Evolutionary conservation across 2,329 filamentous ascomycete species (phyloP), one percentile per base, ranked within the genome.

Genomic region (Elsinoe perseae): DNA sequence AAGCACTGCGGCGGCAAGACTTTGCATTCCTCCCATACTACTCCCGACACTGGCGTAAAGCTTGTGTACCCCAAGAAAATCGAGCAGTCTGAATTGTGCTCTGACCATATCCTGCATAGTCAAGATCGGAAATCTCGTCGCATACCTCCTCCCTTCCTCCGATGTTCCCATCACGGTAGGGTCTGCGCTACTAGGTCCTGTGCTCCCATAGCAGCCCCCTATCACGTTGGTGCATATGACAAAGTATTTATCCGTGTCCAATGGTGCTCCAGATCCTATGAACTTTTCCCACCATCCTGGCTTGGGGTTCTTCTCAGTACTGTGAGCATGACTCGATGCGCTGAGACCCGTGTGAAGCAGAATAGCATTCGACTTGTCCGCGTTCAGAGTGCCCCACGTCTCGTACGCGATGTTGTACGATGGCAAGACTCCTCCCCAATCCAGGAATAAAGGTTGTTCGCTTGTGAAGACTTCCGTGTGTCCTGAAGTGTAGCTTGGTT

Each of bases 241-340:
- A 67, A 90, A 89, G 75, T 95, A 95, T 68, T 89, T 92, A 71
- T 92, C 75, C 1, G 93, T 98, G 70, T 98, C 89, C 8, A 98
- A 74, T 9, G 89, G 87, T 18, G 80, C 80, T 0, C 87, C 89
- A 0, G 91, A 87, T 0, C 93, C 93, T 66, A 98, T 97, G 69
- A 98, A 98, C 70, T 87, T 92, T 73, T 98, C 93, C 93, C 93
- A 98, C 93, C 93, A 98, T 2, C 93, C 93, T 0, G 90, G 86
- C 69, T 91, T 87, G 0, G 88, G 81, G 69, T 98, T 98, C 8
- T 78, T 75, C 54, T 81, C 78, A n/a, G 92, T 97, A 57, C 90
- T 96, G 67, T 91, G 91, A 1, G 93, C 93, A 73, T 98, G 93
- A 57, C 91, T 97, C 5, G 91, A 96, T n/a, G 93, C 93, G 0